phyloP scores from a whole-genome alignment of 139 green algal genomes.

The Haematococcus sp. region DNA sequence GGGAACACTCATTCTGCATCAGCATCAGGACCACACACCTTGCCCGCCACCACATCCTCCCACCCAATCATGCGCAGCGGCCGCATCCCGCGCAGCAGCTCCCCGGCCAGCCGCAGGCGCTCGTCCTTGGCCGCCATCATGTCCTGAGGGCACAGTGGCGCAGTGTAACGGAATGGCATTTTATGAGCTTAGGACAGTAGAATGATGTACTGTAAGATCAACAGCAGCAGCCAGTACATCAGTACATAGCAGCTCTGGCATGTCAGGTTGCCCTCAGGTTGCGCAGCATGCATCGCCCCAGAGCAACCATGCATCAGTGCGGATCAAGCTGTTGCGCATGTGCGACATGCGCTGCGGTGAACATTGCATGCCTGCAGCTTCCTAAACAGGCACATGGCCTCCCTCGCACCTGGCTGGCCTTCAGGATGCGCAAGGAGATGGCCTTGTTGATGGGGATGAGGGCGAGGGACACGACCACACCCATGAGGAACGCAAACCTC shows the following conservation, averaged over 20 bases:
- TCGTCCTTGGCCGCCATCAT: constrained; percentile 80
- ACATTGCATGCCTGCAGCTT: too few relatives aligned
- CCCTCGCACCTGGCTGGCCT: constrained; percentile 7
- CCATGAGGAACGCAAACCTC: constrained; percentile 73
- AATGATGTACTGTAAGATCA: not conserved
- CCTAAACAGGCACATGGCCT: not conserved
- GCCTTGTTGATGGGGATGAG: constrained; percentile 83
- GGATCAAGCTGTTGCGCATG: too few relatives aligned
- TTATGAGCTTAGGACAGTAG: not conserved
- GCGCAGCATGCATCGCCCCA: too few relatives aligned
- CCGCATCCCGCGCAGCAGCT: constrained; percentile 57
- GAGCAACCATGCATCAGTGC: too few relatives aligned
- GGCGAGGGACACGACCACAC: constrained; percentile 67
- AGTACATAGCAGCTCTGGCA: too few relatives aligned
- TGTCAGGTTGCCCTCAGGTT: too few relatives aligned
- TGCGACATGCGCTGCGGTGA: too few relatives aligned
- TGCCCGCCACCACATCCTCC: constrained; percentile 48
- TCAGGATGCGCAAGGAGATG: constrained; percentile 65
- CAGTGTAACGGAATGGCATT: too few relatives aligned
- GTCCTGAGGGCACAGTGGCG: not conserved
- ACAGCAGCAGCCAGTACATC: too few relatives aligned
- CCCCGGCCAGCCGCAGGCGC: constrained; percentile 3
- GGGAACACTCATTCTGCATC: too few relatives aligned
- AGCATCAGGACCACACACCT: constrained; percentile 17
- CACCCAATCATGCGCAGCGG: constrained; percentile 65